Base-by-base conservation (phyloP, 2,329 filamentous ascomycete genomes). In the Exophiala sideris region DNA sequence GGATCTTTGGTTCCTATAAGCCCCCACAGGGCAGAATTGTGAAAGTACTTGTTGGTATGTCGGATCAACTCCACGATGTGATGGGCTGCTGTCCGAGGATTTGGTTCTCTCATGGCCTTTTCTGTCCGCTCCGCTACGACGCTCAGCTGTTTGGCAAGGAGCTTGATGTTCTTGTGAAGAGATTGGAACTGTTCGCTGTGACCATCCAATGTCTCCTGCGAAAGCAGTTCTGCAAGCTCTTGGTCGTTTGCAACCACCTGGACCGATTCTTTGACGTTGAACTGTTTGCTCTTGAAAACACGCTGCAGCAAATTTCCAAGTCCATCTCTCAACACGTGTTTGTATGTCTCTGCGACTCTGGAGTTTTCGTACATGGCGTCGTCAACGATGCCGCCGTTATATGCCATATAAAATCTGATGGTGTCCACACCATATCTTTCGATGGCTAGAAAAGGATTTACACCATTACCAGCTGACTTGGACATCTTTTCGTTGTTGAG, bases 401-500 rank as follows among this genome's bases (percentile, higher is more conserved):
- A 82, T 59, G 90, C 82, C 60, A 99, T 81, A 70, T 92, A 99
- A 72, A 88, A 97, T 8, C 94, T 86, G 79, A 99, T 84, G 1
- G 85, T 80, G 68, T 99, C 95, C 3, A 91, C 77, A 2, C 90
- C 91, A 72, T 91, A 99, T 5, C 91, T 83, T 59, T 96, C 86
- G 45, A 97, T 81, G 10, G 94, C 94, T 62, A 90, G 90, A 67
- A 95, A 91, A 0, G 94, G 94, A 66, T 96, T 94, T 40, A 99
- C 92, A 1, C 95, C 92, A 68, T 96, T 96, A 58, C 94, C 94
- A 2, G 87, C 83, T 1, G 89, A 95, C 71, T 99, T 99, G 57
- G 91, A 92, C 91, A 99, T 99, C 71, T 99, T 99, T 63, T 85
- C 83, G 49, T 84, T 84, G 52, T 88, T 89, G 73, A 99, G 85